A percentile compares a stretch with the other conserved stretches of the same genome.
Evolutionary conservation across 2,329 filamentous ascomycete genomes (phyloP).

Genomic region (Diplodia scrobiculata): DNA sequence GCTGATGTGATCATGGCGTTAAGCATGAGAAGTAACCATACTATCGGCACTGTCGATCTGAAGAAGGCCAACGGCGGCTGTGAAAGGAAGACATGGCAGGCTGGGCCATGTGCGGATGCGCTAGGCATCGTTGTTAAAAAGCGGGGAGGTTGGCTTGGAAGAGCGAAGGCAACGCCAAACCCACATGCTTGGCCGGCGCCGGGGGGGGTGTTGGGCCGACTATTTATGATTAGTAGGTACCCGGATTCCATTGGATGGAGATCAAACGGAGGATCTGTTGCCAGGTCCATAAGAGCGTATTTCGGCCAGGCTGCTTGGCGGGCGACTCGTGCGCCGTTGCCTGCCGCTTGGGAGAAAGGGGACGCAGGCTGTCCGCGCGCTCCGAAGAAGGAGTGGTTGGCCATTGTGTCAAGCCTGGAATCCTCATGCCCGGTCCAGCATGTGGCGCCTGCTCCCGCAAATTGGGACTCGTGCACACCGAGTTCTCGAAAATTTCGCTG

Average conservation of each 20-base stretch:
- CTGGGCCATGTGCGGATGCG: conserved; percentile 16
- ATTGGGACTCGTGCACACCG: conserved; percentile 18
- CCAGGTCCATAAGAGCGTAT: conserved; percentile 20
- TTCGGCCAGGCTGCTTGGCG: conserved; percentile 15
- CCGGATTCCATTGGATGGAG: conserved; percentile 6
- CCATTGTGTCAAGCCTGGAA: conserved; percentile 12
- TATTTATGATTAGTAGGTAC: conserved; percentile 19
- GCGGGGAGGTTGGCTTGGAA: conserved; percentile 20
- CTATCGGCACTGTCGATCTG: conserved; percentile 20
- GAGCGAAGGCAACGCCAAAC: conserved; percentile 14
- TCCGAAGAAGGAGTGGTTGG: conserved; percentile 9
- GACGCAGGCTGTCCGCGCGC: conserved; percentile 16
- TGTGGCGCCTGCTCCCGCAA: conserved; percentile 19
- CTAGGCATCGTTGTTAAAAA: conserved; percentile 21
- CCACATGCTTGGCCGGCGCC: conserved; percentile 2
- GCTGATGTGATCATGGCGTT: conserved; percentile 23
- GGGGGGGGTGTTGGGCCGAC: neutral
- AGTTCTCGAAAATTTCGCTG: conserved; percentile 12
- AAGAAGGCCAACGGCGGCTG: neutral
- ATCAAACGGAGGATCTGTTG: conserved; percentile 21
- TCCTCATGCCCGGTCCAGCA: conserved; percentile 5
- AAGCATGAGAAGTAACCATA: conserved; percentile 20
- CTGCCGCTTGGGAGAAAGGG: conserved; percentile 8
- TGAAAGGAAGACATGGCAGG: conserved; percentile 11
- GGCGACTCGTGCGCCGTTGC: conserved; percentile 13